Conservation (phyloP, 257 asterid genomes). For the Solanum sparsipilum region DNA sequence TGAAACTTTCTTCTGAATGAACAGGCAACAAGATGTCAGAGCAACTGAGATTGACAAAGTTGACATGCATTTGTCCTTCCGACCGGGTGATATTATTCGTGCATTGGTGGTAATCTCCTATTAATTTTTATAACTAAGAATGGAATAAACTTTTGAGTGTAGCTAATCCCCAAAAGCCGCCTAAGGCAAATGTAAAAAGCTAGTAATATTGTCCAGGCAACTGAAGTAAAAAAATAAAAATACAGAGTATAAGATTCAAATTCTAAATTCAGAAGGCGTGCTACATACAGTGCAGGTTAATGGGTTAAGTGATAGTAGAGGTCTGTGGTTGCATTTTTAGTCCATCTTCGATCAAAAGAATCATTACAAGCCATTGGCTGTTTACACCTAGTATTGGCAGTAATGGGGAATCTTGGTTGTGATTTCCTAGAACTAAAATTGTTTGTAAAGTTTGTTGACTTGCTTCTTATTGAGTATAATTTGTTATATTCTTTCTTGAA, state of each 20-base stretch:
- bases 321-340: neutral
- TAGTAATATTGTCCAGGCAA: neutral
- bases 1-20: neutral
- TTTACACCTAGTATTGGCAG: neutral
- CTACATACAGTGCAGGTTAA: neutral
- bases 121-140: neutral
- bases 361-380: neutral
- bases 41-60: conserved; percentile 98
- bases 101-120: conserved; percentile 79
- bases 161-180: neutral
- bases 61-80: conserved; percentile 78
- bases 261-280: neutral
- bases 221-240: neutral
- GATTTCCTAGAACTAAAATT: neutral
- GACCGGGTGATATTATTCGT: conserved; percentile 75
- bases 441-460: neutral
- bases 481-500: conserved; percentile 17
- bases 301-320: neutral
- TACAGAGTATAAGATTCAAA: neutral
- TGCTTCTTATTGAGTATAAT: neutral
- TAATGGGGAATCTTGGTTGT: neutral
- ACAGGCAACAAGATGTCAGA: conserved; percentile 96
- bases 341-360: neutral
- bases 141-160: neutral
- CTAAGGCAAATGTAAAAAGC: neutral